Evolutionary conservation across 805 yeast species (phyloP).

Genomic region (Grigorovia humatica): DNA sequence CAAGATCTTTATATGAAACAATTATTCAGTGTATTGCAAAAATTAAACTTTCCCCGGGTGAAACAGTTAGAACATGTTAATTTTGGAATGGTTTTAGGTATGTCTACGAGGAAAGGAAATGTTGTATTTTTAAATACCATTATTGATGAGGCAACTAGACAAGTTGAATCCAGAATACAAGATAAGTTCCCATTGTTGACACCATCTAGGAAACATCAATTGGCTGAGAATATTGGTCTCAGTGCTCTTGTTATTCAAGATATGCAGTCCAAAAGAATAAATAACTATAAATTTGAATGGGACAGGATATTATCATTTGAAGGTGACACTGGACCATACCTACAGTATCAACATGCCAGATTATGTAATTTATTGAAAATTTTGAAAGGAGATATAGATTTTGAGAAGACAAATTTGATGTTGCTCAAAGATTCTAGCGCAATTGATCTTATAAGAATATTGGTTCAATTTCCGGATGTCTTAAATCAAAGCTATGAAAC

Average conservation of each 20-base stretch:
- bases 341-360: slow-evolving; percentile 97
- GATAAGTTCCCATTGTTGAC: slow-evolving; percentile 78
- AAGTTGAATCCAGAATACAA: slow-evolving; percentile 95
- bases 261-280: slow-evolving; percentile 94
- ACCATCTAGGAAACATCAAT: slow-evolving; percentile 67
- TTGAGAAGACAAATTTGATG: slow-evolving; percentile 43
- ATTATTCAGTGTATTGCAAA: slow-evolving; percentile 85
- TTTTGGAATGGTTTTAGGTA: slow-evolving; percentile 97
- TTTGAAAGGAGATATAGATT: slow-evolving; percentile 33
- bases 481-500: slow-evolving; percentile 74
- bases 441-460: slow-evolving; percentile 55
- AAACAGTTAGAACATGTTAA: slow-evolving; percentile 68
- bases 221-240: slow-evolving; percentile 92
- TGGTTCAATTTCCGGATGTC: slow-evolving; percentile 88
- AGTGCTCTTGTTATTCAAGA: slow-evolving; percentile 99
- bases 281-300: slow-evolving; percentile 96
- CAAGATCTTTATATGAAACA: slow-evolving; percentile 93
- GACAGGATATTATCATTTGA: slow-evolving; percentile 95
- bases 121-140: slow-evolving; percentile 96
- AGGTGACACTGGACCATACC: slow-evolving; percentile 98
- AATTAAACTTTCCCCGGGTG: slow-evolving; percentile 87
- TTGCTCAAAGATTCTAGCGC: slow-evolving; percentile 66
- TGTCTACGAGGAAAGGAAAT: slow-evolving; percentile 97
- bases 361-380: slow-evolving; percentile 72
- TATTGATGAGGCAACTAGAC: slow-evolving; percentile 82